Evolutionary conservation across 1,284 basidiomycete genomes (phyloP).

Genomic region (Malassezia caprae): DNA sequence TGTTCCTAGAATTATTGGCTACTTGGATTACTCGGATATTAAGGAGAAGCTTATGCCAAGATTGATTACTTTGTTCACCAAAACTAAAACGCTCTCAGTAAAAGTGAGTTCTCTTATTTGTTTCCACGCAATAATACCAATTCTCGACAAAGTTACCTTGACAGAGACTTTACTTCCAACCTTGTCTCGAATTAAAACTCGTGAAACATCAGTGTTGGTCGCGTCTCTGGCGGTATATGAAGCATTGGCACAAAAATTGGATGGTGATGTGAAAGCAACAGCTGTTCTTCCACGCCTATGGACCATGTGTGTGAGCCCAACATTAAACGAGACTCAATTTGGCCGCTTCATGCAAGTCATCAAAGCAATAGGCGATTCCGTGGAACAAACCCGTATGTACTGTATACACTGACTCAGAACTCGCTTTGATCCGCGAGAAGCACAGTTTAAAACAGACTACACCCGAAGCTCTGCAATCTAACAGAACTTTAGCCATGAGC

Average conservation of each 20-base stretch:
- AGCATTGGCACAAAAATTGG: constrained; percentile 88
- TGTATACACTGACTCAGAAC: not conserved
- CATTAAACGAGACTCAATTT: constrained; percentile 83
- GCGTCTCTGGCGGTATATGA: constrained; percentile 88
- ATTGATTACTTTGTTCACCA: constrained; percentile 36
- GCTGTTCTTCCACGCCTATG: constrained; percentile 42
- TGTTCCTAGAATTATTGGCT: constrained; percentile 79
- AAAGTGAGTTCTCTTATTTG: constrained; percentile 77
- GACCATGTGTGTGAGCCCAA: constrained; percentile 34
- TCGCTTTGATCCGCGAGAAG: not conserved
- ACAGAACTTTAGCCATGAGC: not conserved
- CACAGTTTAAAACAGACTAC: not conserved
- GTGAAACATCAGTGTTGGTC: constrained; percentile 52
- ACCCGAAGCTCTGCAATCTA: not conserved
- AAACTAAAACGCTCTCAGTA: constrained; percentile 53
- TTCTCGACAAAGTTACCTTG: constrained; percentile 82
- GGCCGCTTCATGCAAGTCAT: constrained; percentile 51
- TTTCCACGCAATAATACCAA: constrained; percentile 83
- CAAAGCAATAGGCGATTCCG: constrained; percentile 58
- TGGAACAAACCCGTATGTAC: constrained; percentile 56
- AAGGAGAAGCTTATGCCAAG: constrained; percentile 43
- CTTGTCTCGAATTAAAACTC: constrained; percentile 86
- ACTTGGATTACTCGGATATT: constrained; percentile 59
- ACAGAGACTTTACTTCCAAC: constrained; percentile 91
- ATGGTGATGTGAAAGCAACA: constrained; percentile 85